Percentiles rank a stretch among this genome's conserved stretches.
phyloP scores from a whole-genome alignment of 129 eudicot genomes.

The Tagetes patula region DNA sequence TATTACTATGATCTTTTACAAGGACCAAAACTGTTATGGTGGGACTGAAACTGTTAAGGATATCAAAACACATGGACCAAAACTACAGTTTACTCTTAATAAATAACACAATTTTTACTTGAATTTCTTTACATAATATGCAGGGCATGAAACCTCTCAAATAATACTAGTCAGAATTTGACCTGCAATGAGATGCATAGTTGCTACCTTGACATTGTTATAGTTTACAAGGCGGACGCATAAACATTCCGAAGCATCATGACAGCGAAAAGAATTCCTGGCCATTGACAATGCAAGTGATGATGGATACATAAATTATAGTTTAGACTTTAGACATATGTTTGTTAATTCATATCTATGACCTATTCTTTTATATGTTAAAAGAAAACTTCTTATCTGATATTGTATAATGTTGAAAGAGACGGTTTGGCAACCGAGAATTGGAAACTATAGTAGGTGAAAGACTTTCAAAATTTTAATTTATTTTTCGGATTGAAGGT shows the following conservation, averaged over 20 bases:
- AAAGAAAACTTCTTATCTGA: not conserved
- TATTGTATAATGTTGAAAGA: not conserved
- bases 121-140: constrained; percentile 4
- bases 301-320: not conserved
- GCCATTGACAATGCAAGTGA: not conserved
- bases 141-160: constrained; percentile 89
- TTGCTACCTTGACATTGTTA: not conserved
- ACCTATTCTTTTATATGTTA: not conserved
- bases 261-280: not conserved
- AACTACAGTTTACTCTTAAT: too few species aligned
- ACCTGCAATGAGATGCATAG: constrained; percentile 1
- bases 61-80: too few species aligned
- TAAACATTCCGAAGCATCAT: not conserved
- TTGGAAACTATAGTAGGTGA: not conserved
- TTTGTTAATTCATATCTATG: not conserved
- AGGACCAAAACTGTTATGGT: too few species aligned
- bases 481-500: not conserved
- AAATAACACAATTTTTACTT: too few species aligned
- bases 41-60: too few species aligned
- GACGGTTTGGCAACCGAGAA: not conserved
- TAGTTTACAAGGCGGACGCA: not conserved
- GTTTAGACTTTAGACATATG: not conserved
- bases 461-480: not conserved
- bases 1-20: constrained; percentile 19
- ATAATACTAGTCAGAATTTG: constrained; percentile 26